Percentiles rank a stretch among this genome's conserved stretches.
phyloP scores from a whole-genome alignment of 768 basidiomycete species.

The Trametes elegans region DNA sequence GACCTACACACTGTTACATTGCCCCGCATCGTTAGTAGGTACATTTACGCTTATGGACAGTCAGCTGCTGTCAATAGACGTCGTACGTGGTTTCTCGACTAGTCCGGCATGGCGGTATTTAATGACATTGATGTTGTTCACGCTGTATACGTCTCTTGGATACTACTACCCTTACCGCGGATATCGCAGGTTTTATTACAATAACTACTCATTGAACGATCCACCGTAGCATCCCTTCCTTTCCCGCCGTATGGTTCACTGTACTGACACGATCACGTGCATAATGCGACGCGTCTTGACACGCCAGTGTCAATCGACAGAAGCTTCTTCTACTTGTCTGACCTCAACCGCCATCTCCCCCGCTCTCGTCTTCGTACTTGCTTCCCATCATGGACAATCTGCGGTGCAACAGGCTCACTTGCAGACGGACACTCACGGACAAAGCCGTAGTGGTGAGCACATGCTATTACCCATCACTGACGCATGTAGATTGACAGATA shows the following conservation, averaged over 20 bases:
- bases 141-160: constrained; percentile 13
- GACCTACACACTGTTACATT: constrained; percentile 1
- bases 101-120: constrained; percentile 14
- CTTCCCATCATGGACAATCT: constrained; percentile 63
- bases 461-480: neutral
- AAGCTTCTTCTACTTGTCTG: too few relatives aligned
- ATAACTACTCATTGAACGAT: neutral
- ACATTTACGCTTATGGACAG: constrained; percentile 8
- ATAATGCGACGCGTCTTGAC: constrained; percentile 5
- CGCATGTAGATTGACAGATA: neutral
- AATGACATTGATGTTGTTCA: constrained; percentile 21
- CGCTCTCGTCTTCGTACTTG: neutral
- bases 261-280: constrained; percentile 6
- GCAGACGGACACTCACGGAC: constrained; percentile 63
- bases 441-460: constrained; percentile 81
- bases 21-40: constrained; percentile 6
- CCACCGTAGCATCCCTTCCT: neutral
- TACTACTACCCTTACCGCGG: neutral
- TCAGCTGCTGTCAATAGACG: constrained; percentile 10
- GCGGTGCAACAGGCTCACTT: constrained; percentile 77
- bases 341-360: neutral
- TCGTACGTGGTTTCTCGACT: constrained; percentile 4
- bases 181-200: neutral
- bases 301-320: neutral
- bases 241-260: neutral